Evolutionary conservation across 305 asterid species (phyloP).

Genomic region (Plantago coronopus): DNA sequence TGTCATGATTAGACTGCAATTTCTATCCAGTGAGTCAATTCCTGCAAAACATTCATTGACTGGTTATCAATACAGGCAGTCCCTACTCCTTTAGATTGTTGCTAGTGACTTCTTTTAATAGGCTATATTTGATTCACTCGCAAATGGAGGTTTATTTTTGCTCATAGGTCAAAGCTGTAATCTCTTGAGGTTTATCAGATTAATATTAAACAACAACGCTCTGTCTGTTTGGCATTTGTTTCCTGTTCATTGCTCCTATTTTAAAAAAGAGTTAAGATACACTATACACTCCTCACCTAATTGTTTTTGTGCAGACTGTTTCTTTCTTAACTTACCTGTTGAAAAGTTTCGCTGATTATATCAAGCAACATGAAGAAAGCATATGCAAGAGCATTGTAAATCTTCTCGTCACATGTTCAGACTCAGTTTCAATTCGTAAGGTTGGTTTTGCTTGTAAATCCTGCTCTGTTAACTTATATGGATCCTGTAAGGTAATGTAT

Average conservation of each 20-base stretch:
- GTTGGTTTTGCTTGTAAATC: constrained; percentile 34
- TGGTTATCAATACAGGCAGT: too few species aligned
- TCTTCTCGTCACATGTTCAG: constrained; percentile 97
- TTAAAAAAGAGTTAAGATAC: neutral
- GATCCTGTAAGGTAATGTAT: constrained; percentile 23
- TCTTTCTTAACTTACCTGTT: constrained; percentile 94
- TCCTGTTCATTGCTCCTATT: constrained; percentile 5
- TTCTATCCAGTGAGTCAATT: too few species aligned
- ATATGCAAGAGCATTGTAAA: constrained; percentile 97
- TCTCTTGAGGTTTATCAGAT: too few species aligned
- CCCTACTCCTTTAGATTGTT: too few species aligned
- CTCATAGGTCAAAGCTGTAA: too few species aligned
- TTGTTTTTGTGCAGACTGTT: constrained; percentile 67
- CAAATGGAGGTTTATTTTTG: too few species aligned
- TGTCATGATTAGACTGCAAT: too few species aligned
- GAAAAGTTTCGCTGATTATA: constrained; percentile 90
- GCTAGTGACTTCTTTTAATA: neutral
- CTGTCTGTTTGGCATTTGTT: neutral
- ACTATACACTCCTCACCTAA: constrained; percentile 16
- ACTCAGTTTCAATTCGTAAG: constrained; percentile 92
- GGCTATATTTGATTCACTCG: neutral
- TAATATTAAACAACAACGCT: too few species aligned
- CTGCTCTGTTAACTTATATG: constrained; percentile 17
- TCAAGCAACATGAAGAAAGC: constrained; percentile 95
- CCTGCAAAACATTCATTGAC: neutral